Conservation (phyloP, 495 filamentous ascomycete genomes). For the Lasiosphaeriaceae sp. region DNA sequence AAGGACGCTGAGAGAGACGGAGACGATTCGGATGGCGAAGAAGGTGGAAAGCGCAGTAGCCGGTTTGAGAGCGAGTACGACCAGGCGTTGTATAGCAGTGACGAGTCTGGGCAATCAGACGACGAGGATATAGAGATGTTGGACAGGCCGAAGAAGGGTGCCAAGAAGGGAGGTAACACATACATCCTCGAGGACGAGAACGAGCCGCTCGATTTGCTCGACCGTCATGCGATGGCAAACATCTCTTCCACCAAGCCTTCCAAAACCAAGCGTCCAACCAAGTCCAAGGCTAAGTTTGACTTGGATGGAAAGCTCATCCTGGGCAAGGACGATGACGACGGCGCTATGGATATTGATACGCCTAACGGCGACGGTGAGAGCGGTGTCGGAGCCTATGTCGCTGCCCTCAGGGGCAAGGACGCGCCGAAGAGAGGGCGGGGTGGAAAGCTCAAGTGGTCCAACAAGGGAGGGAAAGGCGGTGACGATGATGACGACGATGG, state of each 20-base stretch:
- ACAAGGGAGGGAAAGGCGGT: constrained; percentile 54
- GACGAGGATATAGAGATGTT: constrained; percentile 60
- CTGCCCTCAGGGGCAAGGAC: constrained; percentile 81
- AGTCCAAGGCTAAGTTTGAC: constrained; percentile 67
- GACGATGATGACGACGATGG: constrained; percentile 64
- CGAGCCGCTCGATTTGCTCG: constrained; percentile 90
- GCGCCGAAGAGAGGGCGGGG: constrained; percentile 74
- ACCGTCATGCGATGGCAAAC: constrained; percentile 79
- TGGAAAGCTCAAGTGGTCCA: constrained; percentile 82
- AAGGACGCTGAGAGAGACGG: constrained; percentile 62
- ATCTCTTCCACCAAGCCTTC: constrained; percentile 87
- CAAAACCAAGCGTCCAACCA: constrained; percentile 50
- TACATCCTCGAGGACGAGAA: constrained; percentile 93
- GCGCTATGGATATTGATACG: constrained; percentile 60
- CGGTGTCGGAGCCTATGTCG: constrained; percentile 87
- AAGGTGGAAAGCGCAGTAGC: constrained; percentile 47
- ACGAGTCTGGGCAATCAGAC: constrained; percentile 48
- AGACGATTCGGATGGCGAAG: constrained; percentile 45
- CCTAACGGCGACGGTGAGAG: constrained; percentile 46
- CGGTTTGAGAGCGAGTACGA: constrained; percentile 90
- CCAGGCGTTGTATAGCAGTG: constrained; percentile 88
- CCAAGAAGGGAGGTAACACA: constrained; percentile 55
- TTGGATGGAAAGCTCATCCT: constrained; percentile 87
- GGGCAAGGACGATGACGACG: constrained; percentile 52
- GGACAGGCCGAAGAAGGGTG: constrained; percentile 44